These are phyloP conservation scores for Bryopsis sp. DNA, from an alignment of 139 green algal genomes.

Conservation along the genomic window DNA sequence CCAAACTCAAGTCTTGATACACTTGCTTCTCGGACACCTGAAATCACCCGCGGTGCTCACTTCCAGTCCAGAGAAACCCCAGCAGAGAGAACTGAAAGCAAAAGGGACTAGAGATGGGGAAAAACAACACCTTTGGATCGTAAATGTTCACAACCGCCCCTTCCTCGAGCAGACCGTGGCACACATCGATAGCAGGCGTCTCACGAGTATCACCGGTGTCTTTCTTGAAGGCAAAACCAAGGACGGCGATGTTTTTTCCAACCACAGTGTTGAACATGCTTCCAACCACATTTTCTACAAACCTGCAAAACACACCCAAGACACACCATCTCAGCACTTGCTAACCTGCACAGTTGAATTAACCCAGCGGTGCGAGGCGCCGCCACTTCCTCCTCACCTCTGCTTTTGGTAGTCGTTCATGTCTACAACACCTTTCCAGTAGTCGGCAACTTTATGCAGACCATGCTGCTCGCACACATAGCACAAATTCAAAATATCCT, in stretches of 20 bases:
- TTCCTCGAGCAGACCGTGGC: slow-evolving; percentile 60
- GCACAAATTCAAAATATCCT: slow-evolving; percentile 96
- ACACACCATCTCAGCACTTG: no score
- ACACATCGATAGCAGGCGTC: slow-evolving; percentile 97
- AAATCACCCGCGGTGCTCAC: no score
- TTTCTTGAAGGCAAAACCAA: slow-evolving; percentile 99
- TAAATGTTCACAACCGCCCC: slow-evolving; percentile 71
- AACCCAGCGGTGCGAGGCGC: no score
- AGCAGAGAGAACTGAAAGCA: no score
- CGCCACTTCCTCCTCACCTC: no score
- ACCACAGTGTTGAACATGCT: slow-evolving; percentile 99
- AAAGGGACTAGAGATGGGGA: no score
- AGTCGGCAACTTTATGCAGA: slow-evolving; percentile 87
- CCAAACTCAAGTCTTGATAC: slow-evolving; percentile 59
- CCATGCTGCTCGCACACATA: slow-evolving; percentile 94
- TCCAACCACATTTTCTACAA: slow-evolving; percentile 87
- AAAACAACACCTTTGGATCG: slow-evolving; percentile 89
- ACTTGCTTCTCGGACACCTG: slow-evolving; percentile 51
- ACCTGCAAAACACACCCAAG: no score
- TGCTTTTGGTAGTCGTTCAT: slow-evolving; percentile 99
- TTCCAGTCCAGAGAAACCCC: no score
- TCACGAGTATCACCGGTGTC: slow-evolving; percentile 91
- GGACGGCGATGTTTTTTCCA: slow-evolving; percentile 89
- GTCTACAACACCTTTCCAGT: slow-evolving; percentile 81
- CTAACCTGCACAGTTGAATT: no score